These are phyloP conservation scores for Chaetomiaceae sp. DNA, from an alignment of 2,329 filamentous ascomycete genomes.

Conservation along the genomic window DNA sequence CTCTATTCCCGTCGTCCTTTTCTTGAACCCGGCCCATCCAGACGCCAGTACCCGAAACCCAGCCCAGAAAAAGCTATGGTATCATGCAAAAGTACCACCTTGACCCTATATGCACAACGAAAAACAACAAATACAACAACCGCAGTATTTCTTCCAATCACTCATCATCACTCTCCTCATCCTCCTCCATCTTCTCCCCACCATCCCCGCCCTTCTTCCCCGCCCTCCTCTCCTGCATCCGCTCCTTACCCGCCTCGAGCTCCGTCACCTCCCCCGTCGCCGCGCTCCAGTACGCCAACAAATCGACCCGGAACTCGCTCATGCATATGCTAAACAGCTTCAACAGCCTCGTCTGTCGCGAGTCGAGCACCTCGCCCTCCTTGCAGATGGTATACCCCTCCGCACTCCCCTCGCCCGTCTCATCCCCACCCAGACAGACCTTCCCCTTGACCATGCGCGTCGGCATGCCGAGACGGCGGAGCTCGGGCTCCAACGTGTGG, in stretches of 20 bases:
- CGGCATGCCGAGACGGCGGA: slow-evolving; percentile 84
- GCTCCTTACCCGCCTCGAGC: slow-evolving; percentile 33
- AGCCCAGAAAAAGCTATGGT: slow-evolving; percentile 22
- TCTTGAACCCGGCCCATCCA: not conserved
- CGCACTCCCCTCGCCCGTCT: slow-evolving; percentile 46
- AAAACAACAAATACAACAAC: not conserved
- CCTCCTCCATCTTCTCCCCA: slow-evolving; percentile 9
- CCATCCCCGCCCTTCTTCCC: slow-evolving; percentile 8
- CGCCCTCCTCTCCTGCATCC: slow-evolving; percentile 25
- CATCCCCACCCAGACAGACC: slow-evolving; percentile 63
- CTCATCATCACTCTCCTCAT: slow-evolving; percentile 11
- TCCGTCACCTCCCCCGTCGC: slow-evolving; percentile 57
- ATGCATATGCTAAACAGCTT: slow-evolving; percentile 91
- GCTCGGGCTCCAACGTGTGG: slow-evolving; percentile 84
- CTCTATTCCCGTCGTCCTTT: slow-evolving; percentile 28
- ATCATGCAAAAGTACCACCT: slow-evolving; percentile 22
- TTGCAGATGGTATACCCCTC: slow-evolving; percentile 73
- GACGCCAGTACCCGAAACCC: slow-evolving; percentile 15
- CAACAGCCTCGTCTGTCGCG: slow-evolving; percentile 84
- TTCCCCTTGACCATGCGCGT: slow-evolving; percentile 85
- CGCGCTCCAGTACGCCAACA: slow-evolving; percentile 69
- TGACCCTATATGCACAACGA: slow-evolving; percentile 22
- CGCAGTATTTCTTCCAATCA: not conserved
- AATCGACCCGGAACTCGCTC: slow-evolving; percentile 81
- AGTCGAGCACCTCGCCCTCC: slow-evolving; percentile 80